A percentile compares a stretch with the other conserved stretches of the same genome.
phyloP scores from a whole-genome alignment of 2,329 filamentous ascomycete genomes.

The Drechslera avenae region DNA sequence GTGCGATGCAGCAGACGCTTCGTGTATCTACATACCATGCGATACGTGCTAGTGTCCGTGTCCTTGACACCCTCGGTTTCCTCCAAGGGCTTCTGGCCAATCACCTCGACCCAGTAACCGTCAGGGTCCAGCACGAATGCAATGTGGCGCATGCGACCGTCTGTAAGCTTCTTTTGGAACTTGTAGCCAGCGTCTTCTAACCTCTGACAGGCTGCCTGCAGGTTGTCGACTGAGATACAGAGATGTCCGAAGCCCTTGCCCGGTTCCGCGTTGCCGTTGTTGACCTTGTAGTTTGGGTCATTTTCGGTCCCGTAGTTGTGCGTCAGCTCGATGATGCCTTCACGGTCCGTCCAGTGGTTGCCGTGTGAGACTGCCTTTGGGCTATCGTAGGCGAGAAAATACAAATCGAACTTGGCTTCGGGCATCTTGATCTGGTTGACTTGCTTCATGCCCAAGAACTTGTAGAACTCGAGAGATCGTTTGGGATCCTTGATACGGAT shows the following conservation, averaged over 20 bases:
- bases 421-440: conserved; percentile 82
- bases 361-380: conserved; percentile 74
- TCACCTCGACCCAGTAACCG: conserved; percentile 73
- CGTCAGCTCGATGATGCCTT: conserved; percentile 86
- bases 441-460: conserved; percentile 85
- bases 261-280: conserved; percentile 91
- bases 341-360: conserved; percentile 77
- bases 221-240: conserved; percentile 70
- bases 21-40: conserved; percentile 54
- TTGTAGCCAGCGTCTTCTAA: conserved; percentile 88
- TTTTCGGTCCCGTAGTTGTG: conserved; percentile 88
- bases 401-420: conserved; percentile 90
- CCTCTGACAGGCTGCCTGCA: conserved; percentile 87
- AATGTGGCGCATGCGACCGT: conserved; percentile 74
- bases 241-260: conserved; percentile 85
- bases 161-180: conserved; percentile 93
- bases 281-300: conserved; percentile 78
- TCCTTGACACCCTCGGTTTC: conserved; percentile 72
- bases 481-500: conserved; percentile 93
- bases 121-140: conserved; percentile 91
- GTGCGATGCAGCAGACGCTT: neutral
- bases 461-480: conserved; percentile 84
- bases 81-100: conserved; percentile 73
- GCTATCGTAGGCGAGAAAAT: conserved; percentile 90
- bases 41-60: conserved; percentile 77